Evolutionary conservation across 169 alveolate genomes (phyloP), one percentile per base, ranked within the genome.

Genomic region (Plasmodium knowlesi): DNA sequence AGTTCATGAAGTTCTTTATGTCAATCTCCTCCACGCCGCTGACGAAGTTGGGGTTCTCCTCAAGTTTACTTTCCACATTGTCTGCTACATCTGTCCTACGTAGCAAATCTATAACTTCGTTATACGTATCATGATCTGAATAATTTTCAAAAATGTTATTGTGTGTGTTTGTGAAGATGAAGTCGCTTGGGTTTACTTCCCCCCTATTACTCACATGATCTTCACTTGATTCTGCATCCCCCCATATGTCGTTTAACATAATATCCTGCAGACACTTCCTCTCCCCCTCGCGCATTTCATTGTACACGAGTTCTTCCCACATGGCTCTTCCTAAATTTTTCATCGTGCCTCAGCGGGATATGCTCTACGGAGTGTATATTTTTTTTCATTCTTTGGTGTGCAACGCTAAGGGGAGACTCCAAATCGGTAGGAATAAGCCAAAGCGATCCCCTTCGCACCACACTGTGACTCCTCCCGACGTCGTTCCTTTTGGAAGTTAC

Each of bases 1-100:
- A 85, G 25, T 46, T 85, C 93, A 85, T 85, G 57, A 50, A 85
- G 34, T 85, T 54, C 78, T 85, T 85, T 46, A 85, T 85, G 57
- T 85, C 84, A 25, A 85, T 34, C 50, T 16, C 10, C 19, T 39
- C 22, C 5, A 54, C 80, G 22, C 93, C 93, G 61, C 93, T 85
- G n/a, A 50, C 30, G 14, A 73, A 85, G 41, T 85, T 85, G 28
- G 34, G 14, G 53, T 85, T 85, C 14, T 67, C 50, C 61, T 73
- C 54, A 53, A 85, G 78, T 22, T 73, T 85, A 28, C 54, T 76
- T 22, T 39, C 57, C 25, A 67, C 41, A 73, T 85, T 53, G 16
- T 46, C 32, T 5, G 30, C 78, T 4, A 61, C 30, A 73, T 85
- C 93, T 34, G 32, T 85, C 6, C 43, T 74, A 10, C 39, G 53